Percentiles rank a stretch among this genome's conserved stretches.
phyloP scores from a whole-genome alignment of 2,329 filamentous ascomycete genomes.

The Alternaria conjuncta region DNA sequence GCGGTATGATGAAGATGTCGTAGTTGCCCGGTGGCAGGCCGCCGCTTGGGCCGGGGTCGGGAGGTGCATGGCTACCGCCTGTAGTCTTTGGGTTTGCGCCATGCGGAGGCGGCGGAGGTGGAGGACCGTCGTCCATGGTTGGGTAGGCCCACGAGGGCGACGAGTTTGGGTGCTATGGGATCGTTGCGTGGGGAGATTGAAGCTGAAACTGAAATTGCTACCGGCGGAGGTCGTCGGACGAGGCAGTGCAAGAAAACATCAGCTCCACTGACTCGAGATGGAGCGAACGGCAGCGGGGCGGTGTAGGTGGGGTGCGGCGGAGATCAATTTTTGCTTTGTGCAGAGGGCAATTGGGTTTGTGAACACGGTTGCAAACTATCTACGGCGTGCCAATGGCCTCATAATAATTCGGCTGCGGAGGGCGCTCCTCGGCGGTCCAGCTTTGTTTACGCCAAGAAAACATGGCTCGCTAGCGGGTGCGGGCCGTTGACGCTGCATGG shows the following conservation, averaged over 20 bases:
- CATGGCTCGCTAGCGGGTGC: conserved; percentile 17
- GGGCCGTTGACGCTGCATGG: conserved; percentile 22
- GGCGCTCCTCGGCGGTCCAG: conserved; percentile 10
- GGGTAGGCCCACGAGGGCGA: conserved; percentile 34
- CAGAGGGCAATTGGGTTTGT: conserved; percentile 9
- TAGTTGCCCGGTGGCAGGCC: conserved; percentile 88
- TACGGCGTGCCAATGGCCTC: neutral
- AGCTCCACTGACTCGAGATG: conserved; percentile 26
- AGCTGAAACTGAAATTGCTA: conserved; percentile 1
- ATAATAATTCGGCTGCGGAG: conserved; percentile 4
- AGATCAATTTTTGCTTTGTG: conserved; percentile 3
- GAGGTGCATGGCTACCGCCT: conserved; percentile 36
- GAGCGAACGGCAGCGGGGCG: conserved; percentile 6
- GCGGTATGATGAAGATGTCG: conserved; percentile 96
- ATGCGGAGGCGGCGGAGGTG: conserved; percentile 85
- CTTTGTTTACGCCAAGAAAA: conserved; percentile 25
- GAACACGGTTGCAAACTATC: conserved; percentile 11
- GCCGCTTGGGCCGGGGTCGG: conserved; percentile 35
- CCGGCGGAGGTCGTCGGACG: conserved; percentile 8
- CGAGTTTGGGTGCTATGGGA: conserved; percentile 18
- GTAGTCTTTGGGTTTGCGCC: conserved; percentile 74
- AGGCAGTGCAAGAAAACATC: conserved; percentile 35
- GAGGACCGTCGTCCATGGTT: conserved; percentile 56
- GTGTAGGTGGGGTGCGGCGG: conserved; percentile 9
- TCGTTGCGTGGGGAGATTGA: conserved; percentile 8